These are phyloP conservation scores for Hydnomerulius pinastri DNA, from an alignment of 768 basidiomycete genomes.

Conservation along the genomic window DNA sequence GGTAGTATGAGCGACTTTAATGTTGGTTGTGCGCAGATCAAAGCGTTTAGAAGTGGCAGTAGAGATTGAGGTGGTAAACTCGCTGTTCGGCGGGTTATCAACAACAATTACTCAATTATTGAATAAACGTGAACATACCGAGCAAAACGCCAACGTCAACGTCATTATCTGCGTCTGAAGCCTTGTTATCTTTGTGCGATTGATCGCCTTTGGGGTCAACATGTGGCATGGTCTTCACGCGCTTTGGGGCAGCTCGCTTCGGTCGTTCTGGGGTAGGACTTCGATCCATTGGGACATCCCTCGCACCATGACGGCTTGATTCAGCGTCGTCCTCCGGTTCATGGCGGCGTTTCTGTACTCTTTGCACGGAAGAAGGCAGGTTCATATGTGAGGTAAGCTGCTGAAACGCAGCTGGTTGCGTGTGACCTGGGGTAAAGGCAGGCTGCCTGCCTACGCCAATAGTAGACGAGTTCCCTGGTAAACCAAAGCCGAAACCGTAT, in stretches of 20 bases:
- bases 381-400: slow-evolving; percentile 55
- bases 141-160: slow-evolving; percentile 78
- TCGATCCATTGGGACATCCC: slow-evolving; percentile 80
- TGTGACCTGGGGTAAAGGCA: slow-evolving; percentile 40
- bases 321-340: slow-evolving; percentile 71
- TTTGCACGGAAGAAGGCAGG: slow-evolving; percentile 39
- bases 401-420: slow-evolving; percentile 50
- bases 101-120: slow-evolving; percentile 6
- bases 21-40: slow-evolving; percentile 67
- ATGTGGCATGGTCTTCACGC: slow-evolving; percentile 39
- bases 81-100: slow-evolving; percentile 45
- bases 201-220: slow-evolving; percentile 42
- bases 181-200: slow-evolving; percentile 51
- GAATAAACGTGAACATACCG: slow-evolving; percentile 48
- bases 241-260: slow-evolving; percentile 70
- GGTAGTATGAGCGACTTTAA: slow-evolving; percentile 72
- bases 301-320: slow-evolving; percentile 30
- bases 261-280: slow-evolving; percentile 83
- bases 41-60: slow-evolving; percentile 68
- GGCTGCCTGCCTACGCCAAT: slow-evolving; percentile 49
- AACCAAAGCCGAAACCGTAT: slow-evolving; percentile 74
- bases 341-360: slow-evolving; percentile 61
- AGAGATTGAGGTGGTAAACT: slow-evolving; percentile 78
- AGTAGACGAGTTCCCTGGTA: slow-evolving; percentile 47
- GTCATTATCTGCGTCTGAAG: slow-evolving; percentile 39